These are phyloP conservation scores for Middelhovenomyces tepae DNA, from an alignment of 805 yeast genomes.

Conservation along the genomic window DNA sequence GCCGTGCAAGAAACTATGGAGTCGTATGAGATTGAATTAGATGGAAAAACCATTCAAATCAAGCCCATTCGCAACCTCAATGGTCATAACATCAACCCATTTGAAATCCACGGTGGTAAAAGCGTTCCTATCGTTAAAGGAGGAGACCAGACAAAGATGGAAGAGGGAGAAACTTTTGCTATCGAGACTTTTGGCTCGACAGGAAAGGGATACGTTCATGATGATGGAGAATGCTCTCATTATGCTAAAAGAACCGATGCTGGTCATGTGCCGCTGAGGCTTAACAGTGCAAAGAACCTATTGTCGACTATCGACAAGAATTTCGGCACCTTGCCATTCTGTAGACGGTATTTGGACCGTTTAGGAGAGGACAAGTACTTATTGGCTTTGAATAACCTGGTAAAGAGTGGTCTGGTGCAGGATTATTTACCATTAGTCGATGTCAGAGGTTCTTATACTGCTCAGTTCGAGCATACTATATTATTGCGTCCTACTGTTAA, in stretches of 20 bases:
- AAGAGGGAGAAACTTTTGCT: conserved; percentile 96
- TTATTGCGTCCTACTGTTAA: conserved; percentile 82
- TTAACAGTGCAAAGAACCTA: conserved; percentile 62
- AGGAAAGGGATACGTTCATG: conserved; percentile 82
- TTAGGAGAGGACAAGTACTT: conserved; percentile 87
- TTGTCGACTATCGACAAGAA: conserved; percentile 62
- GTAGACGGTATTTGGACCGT: conserved; percentile 89
- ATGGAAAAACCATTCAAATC: conserved; percentile 77
- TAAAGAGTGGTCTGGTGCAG: conserved; percentile 76
- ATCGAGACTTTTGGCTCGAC: conserved; percentile 98
- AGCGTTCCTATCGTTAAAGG: conserved; percentile 93
- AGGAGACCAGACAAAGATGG: conserved; percentile 95
- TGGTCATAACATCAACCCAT: conserved; percentile 88
- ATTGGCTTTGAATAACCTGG: conserved; percentile 76
- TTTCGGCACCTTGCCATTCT: conserved; percentile 94
- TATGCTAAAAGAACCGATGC: conserved; percentile 58
- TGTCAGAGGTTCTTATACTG: conserved; percentile 77
- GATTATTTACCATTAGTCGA: conserved; percentile 94
- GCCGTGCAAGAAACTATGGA: conserved; percentile 97
- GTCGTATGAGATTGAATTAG: conserved; percentile 82
- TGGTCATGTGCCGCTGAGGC: conserved; percentile 42
- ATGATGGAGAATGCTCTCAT: conserved; percentile 91
- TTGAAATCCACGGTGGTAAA: conserved; percentile 86
- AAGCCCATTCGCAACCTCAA: conserved; percentile 86
- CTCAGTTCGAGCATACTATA: conserved; percentile 93